These are phyloP conservation scores for Barnettozyma populi DNA, from an alignment of 805 yeast genomes.

Conservation along the genomic window DNA sequence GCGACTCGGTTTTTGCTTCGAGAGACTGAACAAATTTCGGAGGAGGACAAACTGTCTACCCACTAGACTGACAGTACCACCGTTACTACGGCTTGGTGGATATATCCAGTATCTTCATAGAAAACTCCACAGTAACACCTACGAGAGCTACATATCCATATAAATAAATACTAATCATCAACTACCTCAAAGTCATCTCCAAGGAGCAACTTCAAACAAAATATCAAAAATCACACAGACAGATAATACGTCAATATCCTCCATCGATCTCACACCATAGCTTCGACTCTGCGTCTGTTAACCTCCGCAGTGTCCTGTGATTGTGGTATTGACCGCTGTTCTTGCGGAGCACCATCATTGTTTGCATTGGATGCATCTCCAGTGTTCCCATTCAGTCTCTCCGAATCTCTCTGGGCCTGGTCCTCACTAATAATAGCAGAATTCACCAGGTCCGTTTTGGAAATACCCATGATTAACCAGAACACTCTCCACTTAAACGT, in stretches of 20 bases:
- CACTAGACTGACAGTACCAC: too few species aligned
- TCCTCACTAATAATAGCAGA: conserved; percentile 42
- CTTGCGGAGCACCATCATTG: neutral
- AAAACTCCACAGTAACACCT: too few species aligned
- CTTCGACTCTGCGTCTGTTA: conserved; percentile 1
- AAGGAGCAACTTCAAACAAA: too few species aligned
- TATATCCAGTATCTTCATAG: too few species aligned
- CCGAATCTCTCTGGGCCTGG: conserved; percentile 22
- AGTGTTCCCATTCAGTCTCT: neutral
- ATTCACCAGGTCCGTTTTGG: conserved; percentile 41
- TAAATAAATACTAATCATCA: too few species aligned
- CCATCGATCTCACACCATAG: neutral
- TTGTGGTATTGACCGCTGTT: neutral
- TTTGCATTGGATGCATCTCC: neutral
- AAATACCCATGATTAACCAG: conserved; percentile 56
- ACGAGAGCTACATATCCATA: too few species aligned
- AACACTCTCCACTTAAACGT: conserved; percentile 31
- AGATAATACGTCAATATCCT: too few species aligned
- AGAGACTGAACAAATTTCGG: too few species aligned
- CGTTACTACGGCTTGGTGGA: too few species aligned
- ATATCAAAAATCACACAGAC: neutral
- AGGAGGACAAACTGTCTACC: too few species aligned
- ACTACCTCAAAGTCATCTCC: too few species aligned
- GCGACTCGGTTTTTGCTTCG: too few species aligned
- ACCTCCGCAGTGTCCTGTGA: neutral